A percentile compares a stretch with the other conserved stretches of the same genome.
Evolutionary conservation across 441 rosid genomes (phyloP).

Genomic region (Monsonia emarginata): DNA sequence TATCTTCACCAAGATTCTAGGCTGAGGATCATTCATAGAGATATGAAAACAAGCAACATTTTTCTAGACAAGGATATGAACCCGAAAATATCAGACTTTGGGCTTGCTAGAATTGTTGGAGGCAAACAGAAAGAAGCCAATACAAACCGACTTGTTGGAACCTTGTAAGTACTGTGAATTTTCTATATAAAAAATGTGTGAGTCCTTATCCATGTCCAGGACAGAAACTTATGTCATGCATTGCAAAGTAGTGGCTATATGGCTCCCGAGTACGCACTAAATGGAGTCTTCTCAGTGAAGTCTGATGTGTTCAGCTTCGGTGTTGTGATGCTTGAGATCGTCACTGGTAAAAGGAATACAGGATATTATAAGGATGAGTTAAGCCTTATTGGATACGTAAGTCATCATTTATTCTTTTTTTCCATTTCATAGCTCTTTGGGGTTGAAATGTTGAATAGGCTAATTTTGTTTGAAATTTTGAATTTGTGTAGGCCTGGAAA

Average conservation of each 20-base stretch:
- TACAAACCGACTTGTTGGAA: slow-evolving; percentile 51
- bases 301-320: slow-evolving; percentile 66
- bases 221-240: too few relatives aligned
- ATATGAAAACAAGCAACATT: slow-evolving; percentile 38
- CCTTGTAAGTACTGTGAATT: slow-evolving; percentile 35
- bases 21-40: slow-evolving; percentile 43
- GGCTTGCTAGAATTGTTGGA: slow-evolving; percentile 42
- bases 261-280: slow-evolving; percentile 59
- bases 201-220: background rate
- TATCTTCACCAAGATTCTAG: slow-evolving; percentile 72
- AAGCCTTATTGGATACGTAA: slow-evolving; percentile 46
- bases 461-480: background rate
- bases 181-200: background rate
- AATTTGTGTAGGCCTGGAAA: slow-evolving; percentile 40
- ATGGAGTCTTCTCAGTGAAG: slow-evolving; percentile 54
- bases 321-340: slow-evolving; percentile 45
- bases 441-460: too few relatives aligned
- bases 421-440: background rate
- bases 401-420: slow-evolving; percentile 4
- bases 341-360: slow-evolving; percentile 47
- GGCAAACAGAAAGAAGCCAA: slow-evolving; percentile 46
- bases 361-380: slow-evolving; percentile 30
- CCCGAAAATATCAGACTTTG: slow-evolving; percentile 45
- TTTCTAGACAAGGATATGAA: slow-evolving; percentile 36
- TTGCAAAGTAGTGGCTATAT: slow-evolving; percentile 46